Conservation (phyloP, 257 asterid species). For the Nicotiana obtusifolia region DNA sequence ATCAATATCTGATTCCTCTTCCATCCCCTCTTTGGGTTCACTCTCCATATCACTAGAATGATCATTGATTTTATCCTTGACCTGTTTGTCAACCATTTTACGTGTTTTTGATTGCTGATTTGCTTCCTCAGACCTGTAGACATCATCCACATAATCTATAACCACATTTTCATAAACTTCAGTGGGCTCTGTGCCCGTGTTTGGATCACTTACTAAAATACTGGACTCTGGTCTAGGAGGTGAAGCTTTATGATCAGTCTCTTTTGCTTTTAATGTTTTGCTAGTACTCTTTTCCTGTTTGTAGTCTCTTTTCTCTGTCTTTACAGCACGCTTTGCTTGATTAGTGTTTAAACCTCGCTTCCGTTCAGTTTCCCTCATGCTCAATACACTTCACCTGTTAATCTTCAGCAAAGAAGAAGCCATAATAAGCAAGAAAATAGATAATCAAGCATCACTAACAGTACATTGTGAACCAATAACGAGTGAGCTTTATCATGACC, state of each 20-base stretch:
- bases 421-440: conserved; percentile 10
- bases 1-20: conserved; percentile 69
- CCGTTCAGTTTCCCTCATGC: conserved; percentile 71
- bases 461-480: neutral
- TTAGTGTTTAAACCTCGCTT: conserved; percentile 49
- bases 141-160: conserved; percentile 50
- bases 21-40: conserved; percentile 33
- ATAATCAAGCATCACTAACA: neutral
- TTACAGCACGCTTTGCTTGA: conserved; percentile 41
- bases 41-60: conserved; percentile 51
- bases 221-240: conserved; percentile 24
- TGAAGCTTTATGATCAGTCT: conserved; percentile 37
- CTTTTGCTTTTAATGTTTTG: conserved; percentile 48
- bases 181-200: conserved; percentile 39
- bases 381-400: conserved; percentile 20
- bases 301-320: conserved; percentile 46
- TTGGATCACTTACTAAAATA: conserved; percentile 37
- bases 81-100: conserved; percentile 36
- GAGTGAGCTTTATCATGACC: neutral
- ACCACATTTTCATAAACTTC: conserved; percentile 50
- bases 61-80: conserved; percentile 28
- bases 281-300: conserved; percentile 42
- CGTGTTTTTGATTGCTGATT: conserved; percentile 19
- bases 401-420: conserved; percentile 23
- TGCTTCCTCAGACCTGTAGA: conserved; percentile 37